Evolutionary conservation across 2,329 filamentous ascomycete species (phyloP).

Genomic region (Exophiala sp.): DNA sequence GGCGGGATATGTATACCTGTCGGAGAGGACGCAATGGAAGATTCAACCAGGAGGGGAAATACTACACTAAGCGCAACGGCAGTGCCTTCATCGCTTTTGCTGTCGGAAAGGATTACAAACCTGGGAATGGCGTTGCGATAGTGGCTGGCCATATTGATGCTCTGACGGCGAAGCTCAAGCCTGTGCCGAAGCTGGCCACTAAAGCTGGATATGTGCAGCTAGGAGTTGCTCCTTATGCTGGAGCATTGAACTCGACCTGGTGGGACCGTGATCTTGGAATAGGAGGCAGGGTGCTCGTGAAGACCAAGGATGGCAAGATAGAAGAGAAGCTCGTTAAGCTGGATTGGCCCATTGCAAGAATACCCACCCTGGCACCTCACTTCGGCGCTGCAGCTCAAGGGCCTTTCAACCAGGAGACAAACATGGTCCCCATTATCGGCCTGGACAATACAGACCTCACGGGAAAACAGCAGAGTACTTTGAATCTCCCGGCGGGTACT

Average conservation of each 20-base stretch:
- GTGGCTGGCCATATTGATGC: constrained; percentile 91
- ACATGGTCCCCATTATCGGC: constrained; percentile 90
- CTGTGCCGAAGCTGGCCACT: constrained; percentile 74
- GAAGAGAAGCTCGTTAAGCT: constrained; percentile 78
- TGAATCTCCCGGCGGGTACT: constrained; percentile 48
- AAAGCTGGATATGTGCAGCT: constrained; percentile 83
- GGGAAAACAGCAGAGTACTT: constrained; percentile 26
- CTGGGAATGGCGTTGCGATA: constrained; percentile 81
- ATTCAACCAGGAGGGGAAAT: constrained; percentile 77
- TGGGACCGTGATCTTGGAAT: constrained; percentile 94
- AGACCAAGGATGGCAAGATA: constrained; percentile 65
- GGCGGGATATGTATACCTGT: constrained; percentile 68
- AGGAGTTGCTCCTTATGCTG: constrained; percentile 87
- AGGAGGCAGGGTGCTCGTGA: constrained; percentile 81
- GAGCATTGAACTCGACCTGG: constrained; percentile 82
- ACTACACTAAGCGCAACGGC: constrained; percentile 80
- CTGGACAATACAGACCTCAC: constrained; percentile 64
- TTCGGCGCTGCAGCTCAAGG: constrained; percentile 67
- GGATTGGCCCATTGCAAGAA: constrained; percentile 86
- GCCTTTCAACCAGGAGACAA: constrained; percentile 78
- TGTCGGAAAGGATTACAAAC: constrained; percentile 71
- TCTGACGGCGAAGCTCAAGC: constrained; percentile 84
- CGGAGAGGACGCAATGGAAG: constrained; percentile 75
- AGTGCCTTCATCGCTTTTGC: constrained; percentile 80
- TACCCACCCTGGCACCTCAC: constrained; percentile 88